Evolutionary conservation across 768 basidiomycete genomes (phyloP).

Genomic region (Serendipita indica): DNA sequence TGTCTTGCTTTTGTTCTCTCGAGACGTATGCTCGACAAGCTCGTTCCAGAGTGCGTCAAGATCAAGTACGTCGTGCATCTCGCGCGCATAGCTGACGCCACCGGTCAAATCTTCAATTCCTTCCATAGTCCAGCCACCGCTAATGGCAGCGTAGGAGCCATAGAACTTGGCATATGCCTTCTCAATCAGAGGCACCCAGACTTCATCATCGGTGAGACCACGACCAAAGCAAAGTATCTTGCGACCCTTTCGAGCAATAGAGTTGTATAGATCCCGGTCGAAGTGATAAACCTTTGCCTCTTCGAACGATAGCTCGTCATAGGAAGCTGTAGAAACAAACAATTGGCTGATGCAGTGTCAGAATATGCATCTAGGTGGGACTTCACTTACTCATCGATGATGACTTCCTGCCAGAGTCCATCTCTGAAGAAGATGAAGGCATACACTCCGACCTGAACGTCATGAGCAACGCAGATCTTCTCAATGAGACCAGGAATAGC

Average conservation of each 20-base stretch:
- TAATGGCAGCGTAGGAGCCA: conserved; percentile 33
- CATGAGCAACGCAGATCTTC: conserved; percentile 32
- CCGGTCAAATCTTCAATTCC: conserved; percentile 45
- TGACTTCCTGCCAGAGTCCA: conserved; percentile 34
- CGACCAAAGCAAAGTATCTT: conserved; percentile 33
- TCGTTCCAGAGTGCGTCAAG: neutral
- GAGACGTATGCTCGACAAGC: neutral
- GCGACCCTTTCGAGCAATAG: conserved; percentile 31
- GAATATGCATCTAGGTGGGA: no score
- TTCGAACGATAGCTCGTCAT: conserved; percentile 29
- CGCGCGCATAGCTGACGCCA: neutral
- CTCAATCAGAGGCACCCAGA: conserved; percentile 30
- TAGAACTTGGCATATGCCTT: conserved; percentile 47
- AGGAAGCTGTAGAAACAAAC: conserved; percentile 36
- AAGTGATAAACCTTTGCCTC: conserved; percentile 34
- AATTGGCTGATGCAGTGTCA: conserved; percentile 26
- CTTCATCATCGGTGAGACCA: neutral
- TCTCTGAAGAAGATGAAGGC: conserved; percentile 45
- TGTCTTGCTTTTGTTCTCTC: neutral
- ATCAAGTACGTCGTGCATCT: neutral
- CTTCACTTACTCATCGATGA: conserved; percentile 39
- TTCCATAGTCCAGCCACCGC: conserved; percentile 30
- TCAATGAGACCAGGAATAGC: conserved; percentile 32
- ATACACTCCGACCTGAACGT: conserved; percentile 25
- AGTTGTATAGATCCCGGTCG: conserved; percentile 34